Conservation (phyloP, 768 basidiomycete genomes). For the Suillus subaureus region DNA sequence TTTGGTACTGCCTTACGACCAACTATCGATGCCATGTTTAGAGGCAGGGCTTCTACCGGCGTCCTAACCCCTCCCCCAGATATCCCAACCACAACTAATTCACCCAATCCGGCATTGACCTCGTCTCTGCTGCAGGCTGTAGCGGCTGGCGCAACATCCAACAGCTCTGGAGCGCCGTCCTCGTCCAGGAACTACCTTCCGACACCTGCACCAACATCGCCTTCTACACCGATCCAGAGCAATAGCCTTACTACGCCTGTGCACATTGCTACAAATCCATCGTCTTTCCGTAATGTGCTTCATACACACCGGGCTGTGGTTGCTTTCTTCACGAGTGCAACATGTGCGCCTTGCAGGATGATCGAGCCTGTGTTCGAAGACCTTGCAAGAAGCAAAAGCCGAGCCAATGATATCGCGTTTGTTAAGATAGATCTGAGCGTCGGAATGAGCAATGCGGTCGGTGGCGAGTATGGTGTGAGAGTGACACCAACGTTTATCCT, state of each 20-base stretch:
- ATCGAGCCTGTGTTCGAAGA: slow-evolving; percentile 85
- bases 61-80: slow-evolving; percentile 33
- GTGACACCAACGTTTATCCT: slow-evolving; percentile 92
- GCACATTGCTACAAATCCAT: slow-evolving; percentile 71
- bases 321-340: slow-evolving; percentile 78
- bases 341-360: slow-evolving; percentile 79
- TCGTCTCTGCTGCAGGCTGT: slow-evolving; percentile 59
- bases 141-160: slow-evolving; percentile 49
- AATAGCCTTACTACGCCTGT: slow-evolving; percentile 61
- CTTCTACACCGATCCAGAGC: slow-evolving; percentile 35
- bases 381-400: slow-evolving; percentile 66
- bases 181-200: slow-evolving; percentile 20
- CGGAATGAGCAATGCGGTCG: slow-evolving; percentile 63
- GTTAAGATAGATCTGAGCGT: slow-evolving; percentile 82
- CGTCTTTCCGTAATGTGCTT: slow-evolving; percentile 71
- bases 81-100: slow-evolving; percentile 30
- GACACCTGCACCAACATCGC: slow-evolving; percentile 21
- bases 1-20: slow-evolving; percentile 86
- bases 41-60: slow-evolving; percentile 40
- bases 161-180: slow-evolving; percentile 12
- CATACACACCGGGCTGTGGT: slow-evolving; percentile 69
- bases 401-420: slow-evolving; percentile 60
- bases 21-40: slow-evolving; percentile 90
- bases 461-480: slow-evolving; percentile 61
- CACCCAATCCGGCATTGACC: slow-evolving; percentile 52